These are phyloP conservation scores for Aspergillus indologenus DNA, from an alignment of 495 filamentous ascomycete genomes.

Conservation along the genomic window DNA sequence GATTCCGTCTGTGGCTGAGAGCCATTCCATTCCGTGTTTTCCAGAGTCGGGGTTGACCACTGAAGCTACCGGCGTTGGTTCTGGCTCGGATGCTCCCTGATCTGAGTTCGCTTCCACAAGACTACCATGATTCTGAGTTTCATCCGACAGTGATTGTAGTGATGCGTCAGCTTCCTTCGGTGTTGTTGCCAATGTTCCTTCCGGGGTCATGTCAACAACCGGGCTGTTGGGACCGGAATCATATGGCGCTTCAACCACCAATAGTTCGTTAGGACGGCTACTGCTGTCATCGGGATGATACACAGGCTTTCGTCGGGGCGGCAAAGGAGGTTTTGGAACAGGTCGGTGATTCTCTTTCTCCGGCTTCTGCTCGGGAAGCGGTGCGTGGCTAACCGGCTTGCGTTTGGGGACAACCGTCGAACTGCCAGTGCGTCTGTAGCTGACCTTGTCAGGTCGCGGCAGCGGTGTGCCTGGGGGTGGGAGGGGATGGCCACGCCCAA, in stretches of 20 bases:
- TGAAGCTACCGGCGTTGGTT: not conserved
- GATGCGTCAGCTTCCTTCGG: not conserved
- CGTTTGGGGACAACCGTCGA: slow-evolving; percentile 59
- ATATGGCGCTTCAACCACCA: slow-evolving; percentile 51
- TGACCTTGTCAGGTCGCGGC: slow-evolving; percentile 69
- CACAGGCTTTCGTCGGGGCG: slow-evolving; percentile 36
- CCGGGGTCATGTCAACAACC: slow-evolving; percentile 27
- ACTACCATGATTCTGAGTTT: not conserved
- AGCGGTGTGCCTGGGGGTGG: slow-evolving; percentile 59
- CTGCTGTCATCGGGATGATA: slow-evolving; percentile 21
- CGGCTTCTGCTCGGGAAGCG: slow-evolving; percentile 30
- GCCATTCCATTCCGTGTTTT: slow-evolving; percentile 15
- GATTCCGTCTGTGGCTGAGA: slow-evolving; percentile 18
- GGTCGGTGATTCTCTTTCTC: slow-evolving; percentile 24
- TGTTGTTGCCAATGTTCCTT: slow-evolving; percentile 6
- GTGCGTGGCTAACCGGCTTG: slow-evolving; percentile 51
- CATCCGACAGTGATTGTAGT: not conserved
- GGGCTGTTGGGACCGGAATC: slow-evolving; percentile 53
- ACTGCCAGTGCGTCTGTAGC: slow-evolving; percentile 44
- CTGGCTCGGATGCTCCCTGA: not conserved
- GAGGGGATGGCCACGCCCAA: slow-evolving; percentile 62
- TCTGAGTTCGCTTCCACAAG: not conserved
- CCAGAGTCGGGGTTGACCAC: not conserved
- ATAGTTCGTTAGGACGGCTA: slow-evolving; percentile 34
- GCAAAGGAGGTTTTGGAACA: slow-evolving; percentile 28